Percentiles rank a stretch among this genome's conserved stretches.
Conservation (phyloP, 495 filamentous ascomycete species). For the Bryoglossum gracile region DNA sequence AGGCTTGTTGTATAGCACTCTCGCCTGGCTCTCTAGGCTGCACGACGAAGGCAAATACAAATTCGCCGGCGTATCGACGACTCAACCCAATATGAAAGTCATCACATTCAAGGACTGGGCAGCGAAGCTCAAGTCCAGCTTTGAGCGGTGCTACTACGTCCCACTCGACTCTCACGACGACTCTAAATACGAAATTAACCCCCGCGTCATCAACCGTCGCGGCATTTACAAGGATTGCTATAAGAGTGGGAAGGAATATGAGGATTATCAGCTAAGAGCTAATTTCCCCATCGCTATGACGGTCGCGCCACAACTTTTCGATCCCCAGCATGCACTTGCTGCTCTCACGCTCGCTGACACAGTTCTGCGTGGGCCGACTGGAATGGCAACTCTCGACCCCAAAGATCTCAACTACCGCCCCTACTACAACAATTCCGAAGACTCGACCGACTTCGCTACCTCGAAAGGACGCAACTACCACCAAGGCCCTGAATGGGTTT, state of each 20-base stretch:
- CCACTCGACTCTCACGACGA: slow-evolving; percentile 64
- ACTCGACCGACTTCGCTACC: slow-evolving; percentile 80
- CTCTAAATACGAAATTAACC: slow-evolving; percentile 68
- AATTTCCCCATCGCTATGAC: slow-evolving; percentile 97
- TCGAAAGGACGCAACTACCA: slow-evolving; percentile 96
- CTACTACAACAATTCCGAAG: slow-evolving; percentile 91
- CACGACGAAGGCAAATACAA: slow-evolving; percentile 58
- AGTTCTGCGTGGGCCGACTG: slow-evolving; percentile 74
- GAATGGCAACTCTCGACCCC: slow-evolving; percentile 95
- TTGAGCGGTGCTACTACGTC: slow-evolving; percentile 85
- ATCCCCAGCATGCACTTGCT: slow-evolving; percentile 62
- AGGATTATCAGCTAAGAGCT: slow-evolving; percentile 91
- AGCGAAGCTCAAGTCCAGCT: slow-evolving; percentile 68
- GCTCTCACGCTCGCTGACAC: slow-evolving; percentile 74
- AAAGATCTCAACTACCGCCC: slow-evolving; percentile 85
- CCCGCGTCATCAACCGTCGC: slow-evolving; percentile 70
- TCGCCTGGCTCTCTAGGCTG: slow-evolving; percentile 70
- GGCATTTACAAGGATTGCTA: slow-evolving; percentile 99
- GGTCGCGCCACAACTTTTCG: slow-evolving; percentile 84
- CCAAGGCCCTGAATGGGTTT: slow-evolving; percentile 98
- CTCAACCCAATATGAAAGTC: slow-evolving; percentile 32
- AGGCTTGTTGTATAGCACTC: slow-evolving; percentile 80
- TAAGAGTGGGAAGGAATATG: slow-evolving; percentile 84
- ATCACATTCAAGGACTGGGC: slow-evolving; percentile 81
- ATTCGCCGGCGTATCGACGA: slow-evolving; percentile 57